phyloP scores from a whole-genome alignment of 2,329 filamentous ascomycete species.

The Phialophora tarda region DNA sequence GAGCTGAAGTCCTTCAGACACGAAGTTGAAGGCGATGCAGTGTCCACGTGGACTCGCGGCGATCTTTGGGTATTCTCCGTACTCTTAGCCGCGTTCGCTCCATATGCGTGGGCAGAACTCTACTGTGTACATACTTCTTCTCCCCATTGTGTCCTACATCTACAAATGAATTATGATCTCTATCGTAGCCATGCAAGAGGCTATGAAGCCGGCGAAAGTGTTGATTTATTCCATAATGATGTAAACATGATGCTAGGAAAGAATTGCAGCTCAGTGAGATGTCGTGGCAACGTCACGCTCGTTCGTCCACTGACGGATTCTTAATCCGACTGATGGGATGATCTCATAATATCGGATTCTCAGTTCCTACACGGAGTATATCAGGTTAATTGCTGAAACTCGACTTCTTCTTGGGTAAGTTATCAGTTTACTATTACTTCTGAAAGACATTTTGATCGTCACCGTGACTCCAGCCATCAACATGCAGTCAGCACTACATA shows the following conservation, averaged over 20 bases:
- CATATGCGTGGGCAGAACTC: too few species aligned
- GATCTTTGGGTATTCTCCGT: too few species aligned
- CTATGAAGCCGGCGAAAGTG: not conserved
- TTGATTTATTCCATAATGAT: not conserved
- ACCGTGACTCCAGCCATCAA: not conserved
- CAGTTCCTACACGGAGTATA: too few species aligned
- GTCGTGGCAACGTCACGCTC: not conserved
- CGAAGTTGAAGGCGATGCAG: too few species aligned
- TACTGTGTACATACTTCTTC: too few species aligned
- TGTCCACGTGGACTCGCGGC: too few species aligned
- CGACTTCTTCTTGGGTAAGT: not conserved
- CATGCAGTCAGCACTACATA: not conserved
- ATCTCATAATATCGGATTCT: not conserved
- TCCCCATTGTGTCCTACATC: too few species aligned
- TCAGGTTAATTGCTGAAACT: not conserved
- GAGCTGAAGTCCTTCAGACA: too few species aligned
- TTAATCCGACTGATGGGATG: not conserved
- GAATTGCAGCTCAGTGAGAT: not conserved
- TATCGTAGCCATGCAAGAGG: too few species aligned
- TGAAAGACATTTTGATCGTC: not conserved
- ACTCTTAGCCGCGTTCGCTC: too few species aligned
- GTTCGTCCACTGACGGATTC: not conserved
- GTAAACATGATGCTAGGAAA: not conserved
- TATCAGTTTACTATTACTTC: not conserved
- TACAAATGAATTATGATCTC: too few species aligned